Conservation (phyloP, 2,329 filamentous ascomycete species). For the Nigrospora oryzae region DNA sequence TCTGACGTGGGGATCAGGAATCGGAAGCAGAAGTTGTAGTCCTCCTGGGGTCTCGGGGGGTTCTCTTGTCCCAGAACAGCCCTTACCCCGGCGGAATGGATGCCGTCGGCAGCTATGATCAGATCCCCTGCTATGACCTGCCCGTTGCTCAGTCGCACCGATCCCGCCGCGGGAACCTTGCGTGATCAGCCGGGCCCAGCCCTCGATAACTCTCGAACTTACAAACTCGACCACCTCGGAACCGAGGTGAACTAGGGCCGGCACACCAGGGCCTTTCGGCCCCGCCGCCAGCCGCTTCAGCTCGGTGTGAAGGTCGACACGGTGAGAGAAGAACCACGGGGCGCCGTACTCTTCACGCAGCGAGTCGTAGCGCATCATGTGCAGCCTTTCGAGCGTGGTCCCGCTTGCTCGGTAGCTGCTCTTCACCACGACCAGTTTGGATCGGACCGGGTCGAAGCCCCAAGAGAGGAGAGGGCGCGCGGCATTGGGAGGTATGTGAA, state of each 20-base stretch:
- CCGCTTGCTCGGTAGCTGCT: constrained; percentile 9
- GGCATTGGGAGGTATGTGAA: constrained; percentile 28
- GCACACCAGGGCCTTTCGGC: constrained; percentile 12
- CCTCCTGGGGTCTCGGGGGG: constrained; percentile 6
- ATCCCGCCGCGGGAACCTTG: constrained; percentile 27
- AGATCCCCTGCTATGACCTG: constrained; percentile 22
- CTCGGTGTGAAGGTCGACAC: constrained; percentile 29
- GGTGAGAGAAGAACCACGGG: constrained; percentile 25
- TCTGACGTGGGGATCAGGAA: constrained; percentile 24
- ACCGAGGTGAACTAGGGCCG: constrained; percentile 14
- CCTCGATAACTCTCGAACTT: constrained; percentile 1
- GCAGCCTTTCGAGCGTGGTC: constrained; percentile 6
- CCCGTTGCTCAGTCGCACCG: constrained; percentile 34
- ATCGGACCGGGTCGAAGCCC: constrained; percentile 21
- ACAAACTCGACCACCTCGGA: constrained; percentile 18
- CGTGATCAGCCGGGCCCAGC: background rate
- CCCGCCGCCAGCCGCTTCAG: constrained; percentile 24
- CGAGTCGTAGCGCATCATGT: constrained; percentile 9
- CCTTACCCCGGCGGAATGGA: constrained; percentile 18
- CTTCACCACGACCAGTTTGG: constrained; percentile 12
- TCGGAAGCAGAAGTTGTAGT: constrained; percentile 20
- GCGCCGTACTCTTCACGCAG: constrained; percentile 16
- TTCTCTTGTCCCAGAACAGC: constrained; percentile 16
- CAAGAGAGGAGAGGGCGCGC: constrained; percentile 21
- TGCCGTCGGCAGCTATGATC: constrained; percentile 35